These are phyloP conservation scores for Colletotrichum sp. DNA, from an alignment of 2,329 filamentous ascomycete species.

Conservation along the genomic window DNA sequence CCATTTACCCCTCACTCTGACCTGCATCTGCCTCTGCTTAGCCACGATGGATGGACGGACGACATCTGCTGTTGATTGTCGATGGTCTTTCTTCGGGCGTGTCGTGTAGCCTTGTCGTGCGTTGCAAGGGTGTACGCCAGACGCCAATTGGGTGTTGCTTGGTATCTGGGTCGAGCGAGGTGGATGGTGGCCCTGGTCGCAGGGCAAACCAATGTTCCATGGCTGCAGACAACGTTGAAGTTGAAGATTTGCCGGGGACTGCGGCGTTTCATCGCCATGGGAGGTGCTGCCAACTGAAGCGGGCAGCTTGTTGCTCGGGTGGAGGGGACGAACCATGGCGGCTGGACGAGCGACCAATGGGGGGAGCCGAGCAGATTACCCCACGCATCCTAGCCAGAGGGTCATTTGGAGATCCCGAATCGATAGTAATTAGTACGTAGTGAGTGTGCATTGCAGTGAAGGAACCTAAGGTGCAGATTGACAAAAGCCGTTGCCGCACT, in stretches of 20 bases:
- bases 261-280: slow-evolving; percentile 10
- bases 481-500: background rate
- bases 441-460: background rate
- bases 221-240: background rate
- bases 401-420: slow-evolving; percentile 11
- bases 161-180: background rate
- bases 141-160: background rate
- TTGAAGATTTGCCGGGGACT: slow-evolving; percentile 17
- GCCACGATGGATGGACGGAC: background rate
- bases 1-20: slow-evolving; percentile 13
- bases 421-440: background rate
- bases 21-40: background rate
- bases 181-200: background rate
- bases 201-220: background rate
- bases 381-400: background rate
- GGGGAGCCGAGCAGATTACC: background rate
- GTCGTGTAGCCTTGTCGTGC: background rate
- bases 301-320: slow-evolving; percentile 7
- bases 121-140: background rate
- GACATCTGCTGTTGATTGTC: background rate
- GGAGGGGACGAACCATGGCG: slow-evolving; percentile 14
- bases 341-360: background rate
- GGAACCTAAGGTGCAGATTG: background rate
- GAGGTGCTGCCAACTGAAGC: slow-evolving; percentile 14
- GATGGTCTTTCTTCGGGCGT: background rate